Evolutionary conservation across 2,329 filamentous ascomycete genomes (phyloP).

Genomic region (Seiridium cupressi): DNA sequence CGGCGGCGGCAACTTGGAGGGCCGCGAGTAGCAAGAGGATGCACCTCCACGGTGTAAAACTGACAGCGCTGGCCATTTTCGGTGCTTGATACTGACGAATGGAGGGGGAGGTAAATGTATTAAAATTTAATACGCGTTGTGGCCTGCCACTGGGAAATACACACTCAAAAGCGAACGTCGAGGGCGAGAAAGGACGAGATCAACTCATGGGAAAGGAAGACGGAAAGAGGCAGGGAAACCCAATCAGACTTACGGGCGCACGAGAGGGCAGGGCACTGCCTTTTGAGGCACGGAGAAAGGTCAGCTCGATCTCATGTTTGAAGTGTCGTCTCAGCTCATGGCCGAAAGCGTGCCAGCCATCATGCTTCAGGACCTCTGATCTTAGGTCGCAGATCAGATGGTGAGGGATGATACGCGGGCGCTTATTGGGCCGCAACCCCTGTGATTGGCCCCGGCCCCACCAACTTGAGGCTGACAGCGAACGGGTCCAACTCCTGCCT

Average conservation of each 20-base stretch:
- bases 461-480: conserved; percentile 6
- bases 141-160: conserved; percentile 3
- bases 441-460: not conserved
- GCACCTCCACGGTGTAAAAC: not conserved
- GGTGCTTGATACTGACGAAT: not conserved
- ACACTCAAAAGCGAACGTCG: conserved; percentile 1
- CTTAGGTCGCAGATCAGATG: conserved; percentile 2
- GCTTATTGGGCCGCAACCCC: not conserved
- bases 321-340: conserved; percentile 3
- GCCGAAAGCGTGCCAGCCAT: not conserved
- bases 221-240: not conserved
- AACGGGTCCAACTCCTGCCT: conserved; percentile 2
- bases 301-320: not conserved
- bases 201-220: conserved; percentile 4
- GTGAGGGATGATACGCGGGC: not conserved
- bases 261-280: not conserved
- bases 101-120: not conserved
- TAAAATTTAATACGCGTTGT: not conserved
- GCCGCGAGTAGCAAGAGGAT: not conserved
- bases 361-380: not conserved
- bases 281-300: not conserved
- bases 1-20: not conserved
- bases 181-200: not conserved
- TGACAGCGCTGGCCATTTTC: not conserved
- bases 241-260: not conserved